These are phyloP conservation scores for Aspergillus melleus DNA, from an alignment of 2,329 filamentous ascomycete genomes.

Conservation along the genomic window DNA sequence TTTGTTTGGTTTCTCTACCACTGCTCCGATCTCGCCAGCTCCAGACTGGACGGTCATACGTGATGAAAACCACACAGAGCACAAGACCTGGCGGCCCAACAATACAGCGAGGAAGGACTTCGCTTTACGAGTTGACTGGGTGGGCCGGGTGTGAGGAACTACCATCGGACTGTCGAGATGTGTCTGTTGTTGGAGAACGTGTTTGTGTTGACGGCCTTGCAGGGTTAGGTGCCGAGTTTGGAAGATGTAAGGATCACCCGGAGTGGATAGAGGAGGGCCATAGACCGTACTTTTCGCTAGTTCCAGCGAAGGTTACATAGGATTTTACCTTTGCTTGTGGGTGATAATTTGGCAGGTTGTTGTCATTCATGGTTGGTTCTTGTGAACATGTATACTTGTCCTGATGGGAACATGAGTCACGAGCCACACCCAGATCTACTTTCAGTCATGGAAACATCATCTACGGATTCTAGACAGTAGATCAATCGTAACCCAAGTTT, in stretches of 20 bases:
- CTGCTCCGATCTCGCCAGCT: constrained; percentile 45
- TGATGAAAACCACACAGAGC: constrained; percentile 29
- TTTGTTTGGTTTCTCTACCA: too few species aligned
- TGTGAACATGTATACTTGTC: too few species aligned
- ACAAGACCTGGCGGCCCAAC: constrained; percentile 45
- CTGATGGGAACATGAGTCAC: too few species aligned
- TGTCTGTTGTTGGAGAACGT: constrained; percentile 41
- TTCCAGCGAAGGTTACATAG: constrained; percentile 18
- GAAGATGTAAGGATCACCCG: constrained; percentile 29
- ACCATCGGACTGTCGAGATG: constrained; percentile 48
- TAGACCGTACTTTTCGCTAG: constrained; percentile 39
- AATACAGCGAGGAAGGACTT: constrained; percentile 46
- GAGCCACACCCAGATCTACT: too few species aligned
- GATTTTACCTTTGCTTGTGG: too few species aligned
- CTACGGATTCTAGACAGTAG: too few species aligned
- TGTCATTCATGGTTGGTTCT: too few species aligned
- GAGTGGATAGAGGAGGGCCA: constrained; percentile 34
- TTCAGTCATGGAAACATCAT: too few species aligned
- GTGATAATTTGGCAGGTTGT: neutral
- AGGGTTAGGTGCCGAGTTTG: constrained; percentile 39
- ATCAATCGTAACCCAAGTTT: too few species aligned
- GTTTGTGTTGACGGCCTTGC: constrained; percentile 41
- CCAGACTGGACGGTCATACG: constrained; percentile 22
- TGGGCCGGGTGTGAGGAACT: constrained; percentile 43
- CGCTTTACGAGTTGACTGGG: constrained; percentile 46